Evolutionary conservation across 1,284 basidiomycete species (phyloP).

Genomic region (Trichosporon sp.): DNA sequence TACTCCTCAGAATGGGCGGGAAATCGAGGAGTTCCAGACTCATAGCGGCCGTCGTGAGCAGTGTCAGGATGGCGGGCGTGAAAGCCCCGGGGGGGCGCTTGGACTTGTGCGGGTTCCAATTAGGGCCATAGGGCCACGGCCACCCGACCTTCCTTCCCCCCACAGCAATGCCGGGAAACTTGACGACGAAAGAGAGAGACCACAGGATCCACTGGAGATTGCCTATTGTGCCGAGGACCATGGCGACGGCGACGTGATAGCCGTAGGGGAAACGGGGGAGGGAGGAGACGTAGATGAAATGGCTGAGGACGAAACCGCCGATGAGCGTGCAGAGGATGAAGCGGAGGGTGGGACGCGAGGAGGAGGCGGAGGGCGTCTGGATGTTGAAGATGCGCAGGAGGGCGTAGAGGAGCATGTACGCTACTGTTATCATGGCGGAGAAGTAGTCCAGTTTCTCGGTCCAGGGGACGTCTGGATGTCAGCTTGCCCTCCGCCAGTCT

Average conservation of each 20-base stretch:
- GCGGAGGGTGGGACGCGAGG: slow-evolving; percentile 25
- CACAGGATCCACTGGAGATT: slow-evolving; percentile 84
- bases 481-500: background rate
- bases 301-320: slow-evolving; percentile 43
- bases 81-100: slow-evolving; percentile 57
- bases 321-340: slow-evolving; percentile 39
- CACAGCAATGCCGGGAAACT: slow-evolving; percentile 34
- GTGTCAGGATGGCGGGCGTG: slow-evolving; percentile 63
- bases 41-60: slow-evolving; percentile 74
- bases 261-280: slow-evolving; percentile 81
- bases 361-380: slow-evolving; percentile 33
- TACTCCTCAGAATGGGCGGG: slow-evolving; percentile 69
- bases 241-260: slow-evolving; percentile 90
- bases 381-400: slow-evolving; percentile 76
- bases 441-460: slow-evolving; percentile 97
- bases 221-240: slow-evolving; percentile 68
- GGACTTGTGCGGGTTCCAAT: slow-evolving; percentile 38
- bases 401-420: slow-evolving; percentile 73
- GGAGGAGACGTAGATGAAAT: slow-evolving; percentile 62
- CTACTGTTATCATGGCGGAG: slow-evolving; percentile 80
- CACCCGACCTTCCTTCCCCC: slow-evolving; percentile 27
- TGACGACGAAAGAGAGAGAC: slow-evolving; percentile 62
- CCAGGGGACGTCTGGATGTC: slow-evolving; percentile 57
- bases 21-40: slow-evolving; percentile 91
- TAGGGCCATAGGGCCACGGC: slow-evolving; percentile 42